Evolutionary conservation across 352 stramenopile species (phyloP), one percentile per base, ranked within the genome.

Genomic region (Phytophthora aleatoria): DNA sequence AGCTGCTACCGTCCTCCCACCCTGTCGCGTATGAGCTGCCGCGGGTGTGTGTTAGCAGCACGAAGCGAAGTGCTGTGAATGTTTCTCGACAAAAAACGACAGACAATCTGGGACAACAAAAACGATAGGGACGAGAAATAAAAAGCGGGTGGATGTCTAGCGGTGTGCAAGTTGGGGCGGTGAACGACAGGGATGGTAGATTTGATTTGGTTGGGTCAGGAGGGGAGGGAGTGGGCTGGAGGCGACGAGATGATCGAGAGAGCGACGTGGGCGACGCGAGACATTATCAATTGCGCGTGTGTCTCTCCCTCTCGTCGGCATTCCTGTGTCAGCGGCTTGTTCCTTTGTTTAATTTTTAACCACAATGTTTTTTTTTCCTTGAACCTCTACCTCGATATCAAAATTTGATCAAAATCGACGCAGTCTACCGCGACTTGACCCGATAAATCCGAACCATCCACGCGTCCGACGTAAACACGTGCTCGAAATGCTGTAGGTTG

Each of bases 381-480:
- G 20, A 20, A 20, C 20, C 44, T 51, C 4, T 2, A 51, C 3
- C 4, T 45, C 39, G 5, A 2, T 36, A 15, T 26, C 45, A 28
- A 20, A 20, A 20, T 20, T 20, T 20, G 20, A 20, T 12, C 55
- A 57, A 64, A 51, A 49, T 49, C 57, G 20, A 39, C 28, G 28
- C 54, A 16, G 55, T 73, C 48, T 90, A 79, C 36, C 67, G 55
- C 20, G 20, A 20, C 53, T 90, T 92, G 31, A 92, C 74, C 4
- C 73, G 76, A 64, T 87, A 98, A 73, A 98, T 98, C 42, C 95
- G 87, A 39, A 98, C 89, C 48, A 97, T 97, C 92, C 94, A 98
- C 47, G 88, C 83, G 36, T 97, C 83, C 12, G 85, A 96, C 10
- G 90, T 98, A 64, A 97, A 98, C 0, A 88, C 90, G 65, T 97